phyloP scores from a whole-genome alignment of 108 stramenopile genomes.

The Conticribra guillardii region DNA sequence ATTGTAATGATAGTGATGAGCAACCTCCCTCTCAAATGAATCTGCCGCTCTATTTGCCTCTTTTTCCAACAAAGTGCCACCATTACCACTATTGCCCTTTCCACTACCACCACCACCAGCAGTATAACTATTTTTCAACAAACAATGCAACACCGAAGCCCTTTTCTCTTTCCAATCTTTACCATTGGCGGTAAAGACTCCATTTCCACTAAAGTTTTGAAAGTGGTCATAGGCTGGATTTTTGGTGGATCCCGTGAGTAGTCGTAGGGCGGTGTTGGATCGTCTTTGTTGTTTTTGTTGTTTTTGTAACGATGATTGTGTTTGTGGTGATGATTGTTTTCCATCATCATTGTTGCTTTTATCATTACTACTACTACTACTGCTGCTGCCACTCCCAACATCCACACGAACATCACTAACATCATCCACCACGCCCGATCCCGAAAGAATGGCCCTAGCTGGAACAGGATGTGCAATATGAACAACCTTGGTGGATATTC shows the following conservation, averaged over 20 bases:
- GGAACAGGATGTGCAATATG: conserved; percentile 92
- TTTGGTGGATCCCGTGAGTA: conserved; percentile 70
- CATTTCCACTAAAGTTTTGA: conserved; percentile 89
- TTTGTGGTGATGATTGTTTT: background rate
- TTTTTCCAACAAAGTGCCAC: conserved; percentile 55
- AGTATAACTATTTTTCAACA: conserved; percentile 31
- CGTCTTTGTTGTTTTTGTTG: background rate
- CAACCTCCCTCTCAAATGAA: conserved; percentile 40
- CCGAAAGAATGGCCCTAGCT: conserved; percentile 65
- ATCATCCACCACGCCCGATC: conserved; percentile 17
- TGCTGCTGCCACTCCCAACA: too few relatives aligned
- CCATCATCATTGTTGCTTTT: too few relatives aligned
- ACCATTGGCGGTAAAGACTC: conserved; percentile 93
- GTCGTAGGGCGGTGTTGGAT: background rate
- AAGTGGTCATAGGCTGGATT: conserved; percentile 93
- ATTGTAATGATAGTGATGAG: background rate
- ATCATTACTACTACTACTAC: too few relatives aligned
- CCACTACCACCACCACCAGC: background rate
- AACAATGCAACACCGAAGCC: conserved; percentile 78
- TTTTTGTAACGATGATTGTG: background rate
- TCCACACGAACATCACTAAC: background rate
- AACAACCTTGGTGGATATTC: conserved; percentile 77
- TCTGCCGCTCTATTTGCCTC: conserved; percentile 74
- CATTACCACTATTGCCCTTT: background rate
- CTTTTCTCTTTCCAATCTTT: conserved; percentile 91